Evolutionary conservation across 2,329 filamentous ascomycete genomes (phyloP).

Genomic region (Apiospora rasikravindrae): DNA sequence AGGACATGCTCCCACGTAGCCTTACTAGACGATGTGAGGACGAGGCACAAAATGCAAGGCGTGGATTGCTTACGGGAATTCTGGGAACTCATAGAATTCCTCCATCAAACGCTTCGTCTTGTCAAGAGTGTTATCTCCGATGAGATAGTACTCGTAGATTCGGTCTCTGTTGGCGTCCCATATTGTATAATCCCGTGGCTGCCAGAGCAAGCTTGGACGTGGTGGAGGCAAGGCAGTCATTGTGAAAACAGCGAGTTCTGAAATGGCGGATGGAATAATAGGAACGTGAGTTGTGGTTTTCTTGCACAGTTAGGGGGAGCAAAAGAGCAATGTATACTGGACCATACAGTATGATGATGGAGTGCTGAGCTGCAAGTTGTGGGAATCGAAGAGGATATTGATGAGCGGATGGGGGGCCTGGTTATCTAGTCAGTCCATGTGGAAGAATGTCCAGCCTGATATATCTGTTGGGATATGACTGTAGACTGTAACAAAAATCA

Average conservation of each 20-base stretch:
- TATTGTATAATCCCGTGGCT: neutral
- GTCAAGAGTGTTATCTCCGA: fast-evolving
- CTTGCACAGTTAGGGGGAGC: no score
- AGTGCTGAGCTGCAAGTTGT: no score
- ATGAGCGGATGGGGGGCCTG: no score
- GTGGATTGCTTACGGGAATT: neutral
- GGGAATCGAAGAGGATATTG: no score
- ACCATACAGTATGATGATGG: no score
- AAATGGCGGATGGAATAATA: no score
- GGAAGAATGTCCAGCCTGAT: neutral
- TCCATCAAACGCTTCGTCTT: neutral
- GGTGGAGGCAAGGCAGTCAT: neutral
- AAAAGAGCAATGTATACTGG: no score
- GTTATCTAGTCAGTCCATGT: no score
- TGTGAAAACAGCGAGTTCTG: no score
- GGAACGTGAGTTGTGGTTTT: no score
- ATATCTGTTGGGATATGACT: neutral
- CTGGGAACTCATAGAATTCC: neutral
- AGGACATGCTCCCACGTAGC: neutral
- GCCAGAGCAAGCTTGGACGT: neutral
- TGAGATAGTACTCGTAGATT: neutral
- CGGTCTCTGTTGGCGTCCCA: neutral
- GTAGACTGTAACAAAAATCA: neutral
- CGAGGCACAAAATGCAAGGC: no score
- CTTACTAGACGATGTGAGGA: no score